Percentiles rank a stretch among this genome's conserved stretches.
These are phyloP conservation scores for Brassica rapa DNA, from an alignment of 345 rosid species.

Conservation along the genomic window DNA sequence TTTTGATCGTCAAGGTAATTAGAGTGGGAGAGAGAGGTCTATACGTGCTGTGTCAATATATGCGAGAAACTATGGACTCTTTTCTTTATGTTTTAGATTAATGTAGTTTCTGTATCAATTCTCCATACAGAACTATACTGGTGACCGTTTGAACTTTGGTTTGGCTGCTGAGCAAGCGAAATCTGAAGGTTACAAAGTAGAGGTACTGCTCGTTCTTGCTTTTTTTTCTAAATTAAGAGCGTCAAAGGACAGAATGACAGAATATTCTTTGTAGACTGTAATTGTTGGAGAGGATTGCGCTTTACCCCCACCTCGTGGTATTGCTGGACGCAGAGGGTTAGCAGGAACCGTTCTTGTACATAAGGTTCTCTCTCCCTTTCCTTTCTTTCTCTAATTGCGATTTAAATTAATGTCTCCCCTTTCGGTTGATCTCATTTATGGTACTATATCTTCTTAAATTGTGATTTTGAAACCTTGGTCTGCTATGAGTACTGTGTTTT, in stretches of 20 bases:
- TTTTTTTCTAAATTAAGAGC: background rate
- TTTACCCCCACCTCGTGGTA: constrained; percentile 89
- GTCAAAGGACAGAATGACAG: constrained; percentile 6
- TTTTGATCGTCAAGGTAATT: constrained; percentile 81
- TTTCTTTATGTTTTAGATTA: constrained; percentile 19
- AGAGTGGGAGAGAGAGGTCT: background rate
- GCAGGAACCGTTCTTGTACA: constrained; percentile 92
- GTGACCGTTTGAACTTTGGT: constrained; percentile 96
- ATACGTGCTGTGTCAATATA: background rate
- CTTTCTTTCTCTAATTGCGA: background rate
- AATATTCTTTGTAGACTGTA: constrained; percentile 58
- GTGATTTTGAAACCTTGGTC: constrained; percentile 19
- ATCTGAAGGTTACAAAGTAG: constrained; percentile 93
- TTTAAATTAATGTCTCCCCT: background rate
- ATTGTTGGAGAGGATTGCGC: constrained; percentile 99
- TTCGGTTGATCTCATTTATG: background rate
- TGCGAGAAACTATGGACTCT: background rate
- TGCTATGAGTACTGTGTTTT: constrained; percentile 5
- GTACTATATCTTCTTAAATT: background rate
- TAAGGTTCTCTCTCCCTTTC: constrained; percentile 58
- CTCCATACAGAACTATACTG: constrained; percentile 81
- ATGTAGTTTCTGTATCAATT: constrained; percentile 32
- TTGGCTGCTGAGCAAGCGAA: constrained; percentile 99
- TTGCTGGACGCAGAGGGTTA: constrained; percentile 90
- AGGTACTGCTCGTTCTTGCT: constrained; percentile 50